Base-by-base conservation (phyloP, 768 basidiomycete genomes). In the Cantharellus anzutake region DNA sequence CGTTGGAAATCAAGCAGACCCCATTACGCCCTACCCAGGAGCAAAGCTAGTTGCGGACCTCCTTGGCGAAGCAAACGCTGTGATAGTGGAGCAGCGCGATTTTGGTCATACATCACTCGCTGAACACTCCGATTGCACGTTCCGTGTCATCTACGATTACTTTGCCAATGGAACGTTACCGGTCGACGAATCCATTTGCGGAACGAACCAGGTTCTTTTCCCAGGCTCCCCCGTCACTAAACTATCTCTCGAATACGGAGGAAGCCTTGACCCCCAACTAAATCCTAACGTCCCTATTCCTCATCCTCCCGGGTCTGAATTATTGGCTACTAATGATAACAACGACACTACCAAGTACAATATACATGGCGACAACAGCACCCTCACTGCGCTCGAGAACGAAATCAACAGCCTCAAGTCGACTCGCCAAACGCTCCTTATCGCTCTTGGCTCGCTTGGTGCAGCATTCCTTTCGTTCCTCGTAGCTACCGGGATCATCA, bases 61-160 rank as follows among this genome's bases (percentile, higher is more conserved):
- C 3, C 20, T 60, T 4, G 38, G 34, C 11, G 41, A 59, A n/a
- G 59, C 5, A 7, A 59, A 58, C 20, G 60, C 34, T 5, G 11
- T 60, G 20, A 48, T 60, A 5, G 29, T 56, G 20, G 20, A 61
- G 11, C 41, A 60, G 34, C 59, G 41, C 29, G 41, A 14, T 41
- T 58, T 58, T 29, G 20, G 20, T 5, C 60, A 60, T 41, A 61
- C 60, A 14, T 61, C 60, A 16, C 29, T 60, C 4, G 60, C 60
- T 34, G 59, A 60, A 59, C 60, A 20, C 20, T 60, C 60, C 14
- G 37, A 41, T 20, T 60, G 60, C 59, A 60, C 60, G n/a, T 7
- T 29, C 4, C 59, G 38, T n/a, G 34, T 60, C 40, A 20, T 60
- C 34, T 35, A 16, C 20, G 59, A 5, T 29, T 60, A 40, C 41